Evolutionary conservation across 805 yeast species (phyloP).

Genomic region (Suhomyces xylopsoci): DNA sequence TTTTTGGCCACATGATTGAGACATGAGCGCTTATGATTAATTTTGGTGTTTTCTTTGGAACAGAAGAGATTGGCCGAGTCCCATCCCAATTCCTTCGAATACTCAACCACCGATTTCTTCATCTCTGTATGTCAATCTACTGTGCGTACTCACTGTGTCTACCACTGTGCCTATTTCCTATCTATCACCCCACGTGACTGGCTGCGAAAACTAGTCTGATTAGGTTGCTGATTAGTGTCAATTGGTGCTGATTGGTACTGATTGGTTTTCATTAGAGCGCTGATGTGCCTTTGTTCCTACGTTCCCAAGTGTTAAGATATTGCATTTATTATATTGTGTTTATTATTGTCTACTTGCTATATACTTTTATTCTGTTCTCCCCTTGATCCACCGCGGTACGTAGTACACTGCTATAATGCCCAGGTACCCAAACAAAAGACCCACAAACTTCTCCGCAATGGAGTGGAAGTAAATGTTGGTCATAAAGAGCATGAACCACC

Average conservation of each 20-base stretch:
- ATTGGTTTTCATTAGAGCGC: no score
- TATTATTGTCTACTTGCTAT: neutral
- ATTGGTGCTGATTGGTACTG: no score
- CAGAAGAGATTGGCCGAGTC: constrained; percentile 51
- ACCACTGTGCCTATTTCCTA: no score
- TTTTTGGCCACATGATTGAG: neutral
- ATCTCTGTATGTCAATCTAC: no score
- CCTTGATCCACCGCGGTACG: constrained; percentile 23
- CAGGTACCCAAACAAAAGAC: constrained; percentile 59
- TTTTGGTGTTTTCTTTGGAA: constrained; percentile 32
- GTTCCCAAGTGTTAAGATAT: no score
- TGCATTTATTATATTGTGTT: no score
- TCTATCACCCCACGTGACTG: neutral
- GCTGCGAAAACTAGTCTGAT: neutral
- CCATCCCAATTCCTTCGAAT: constrained; percentile 64
- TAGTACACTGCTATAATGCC: constrained; percentile 48
- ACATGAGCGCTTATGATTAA: neutral
- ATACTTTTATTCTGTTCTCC: neutral
- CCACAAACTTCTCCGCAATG: constrained; percentile 67
- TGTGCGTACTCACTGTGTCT: no score
- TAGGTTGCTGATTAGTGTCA: no score
- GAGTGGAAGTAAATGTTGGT: constrained; percentile 87
- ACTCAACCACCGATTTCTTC: constrained; percentile 51
- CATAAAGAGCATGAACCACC: constrained; percentile 87
- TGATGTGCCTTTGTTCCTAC: no score